These are phyloP conservation scores for Aspergillus proliferans DNA, from an alignment of 2,329 filamentous ascomycete genomes.

Conservation along the genomic window DNA sequence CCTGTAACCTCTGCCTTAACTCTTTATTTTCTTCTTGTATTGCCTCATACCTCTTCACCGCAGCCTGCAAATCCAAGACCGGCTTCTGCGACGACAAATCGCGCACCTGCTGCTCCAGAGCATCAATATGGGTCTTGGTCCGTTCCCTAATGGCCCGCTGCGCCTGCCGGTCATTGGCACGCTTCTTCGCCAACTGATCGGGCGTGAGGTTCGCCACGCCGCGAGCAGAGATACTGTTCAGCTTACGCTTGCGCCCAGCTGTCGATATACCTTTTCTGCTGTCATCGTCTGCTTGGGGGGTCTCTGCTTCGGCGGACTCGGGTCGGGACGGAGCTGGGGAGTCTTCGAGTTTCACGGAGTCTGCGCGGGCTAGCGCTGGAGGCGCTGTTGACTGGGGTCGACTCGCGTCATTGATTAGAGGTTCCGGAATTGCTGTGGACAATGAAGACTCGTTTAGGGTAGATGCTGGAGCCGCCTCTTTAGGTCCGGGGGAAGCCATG, in stretches of 20 bases:
- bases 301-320: conserved; percentile 18
- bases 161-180: conserved; percentile 84
- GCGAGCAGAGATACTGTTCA: conserved; percentile 47
- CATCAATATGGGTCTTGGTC: conserved; percentile 73
- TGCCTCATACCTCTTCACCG: conserved; percentile 67
- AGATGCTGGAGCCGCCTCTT: conserved; percentile 18
- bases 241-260: conserved; percentile 38
- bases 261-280: conserved; percentile 11
- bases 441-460: conserved; percentile 13
- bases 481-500: conserved; percentile 28
- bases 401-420: conserved; percentile 1
- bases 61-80: conserved; percentile 74
- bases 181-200: conserved; percentile 81
- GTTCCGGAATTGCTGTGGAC: neutral
- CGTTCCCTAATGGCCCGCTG: conserved; percentile 79
- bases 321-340: conserved; percentile 21
- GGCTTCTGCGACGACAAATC: conserved; percentile 75
- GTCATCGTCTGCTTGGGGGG: conserved; percentile 9
- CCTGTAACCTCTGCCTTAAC: conserved; percentile 62
- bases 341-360: conserved; percentile 18
- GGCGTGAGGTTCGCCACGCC: conserved; percentile 83
- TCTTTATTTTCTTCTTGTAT: conserved; percentile 75
- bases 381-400: conserved; percentile 7
- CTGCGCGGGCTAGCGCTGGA: conserved; percentile 3
- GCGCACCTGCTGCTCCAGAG: conserved; percentile 63